Base-by-base conservation (phyloP, 306 rosid species). In the Trifolium pratense region DNA sequence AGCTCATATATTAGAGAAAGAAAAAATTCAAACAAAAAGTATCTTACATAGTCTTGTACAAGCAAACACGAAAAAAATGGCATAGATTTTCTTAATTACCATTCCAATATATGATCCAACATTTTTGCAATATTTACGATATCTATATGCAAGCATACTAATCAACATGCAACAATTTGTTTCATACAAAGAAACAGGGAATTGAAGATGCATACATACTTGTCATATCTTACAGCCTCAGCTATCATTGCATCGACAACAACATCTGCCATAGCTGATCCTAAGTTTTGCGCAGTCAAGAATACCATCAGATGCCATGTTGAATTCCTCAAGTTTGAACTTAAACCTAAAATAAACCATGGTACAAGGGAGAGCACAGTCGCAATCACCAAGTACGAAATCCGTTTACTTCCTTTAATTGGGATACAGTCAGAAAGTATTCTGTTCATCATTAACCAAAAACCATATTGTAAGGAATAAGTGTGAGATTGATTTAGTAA, bases 171-270 rank as follows among this genome's bases (percentile, higher is more conserved):
- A 9, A 17, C 51, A 39, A 48, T 65, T 71, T 12, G 15, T 29
- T 40, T 36, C n/a, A 25, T 43, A 53, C 25, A 65, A 66, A 61
- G 36, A 60, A 51, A 79, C 26, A 64, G 49, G 45, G 69, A 73
- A 85, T 58, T 71, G 34, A 57, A 59, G 23, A 51, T 53, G 81
- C 49, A 71, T 40, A 78, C 88, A 70, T 83, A 91, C 97, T 78
- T 74, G 55, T 91, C 96, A 71, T 66, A 40, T 86, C 97, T 78
- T 64, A 83, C 96, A 60, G 97, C 96, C 80, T 91, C 97, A 13
- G 97, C 97, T 74, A 89, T 87, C 97, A 91, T 91, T 76, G 97
- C 97, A 81, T 91, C 97, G 70, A 91, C 78, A 58, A 91, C 96
- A n/a, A 91, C 97, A 83, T 87, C 97, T 9, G 97, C 97, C 92